Evolutionary conservation across 2,329 filamentous ascomycete genomes (phyloP).

Genomic region (Aureobasidium sp.): DNA sequence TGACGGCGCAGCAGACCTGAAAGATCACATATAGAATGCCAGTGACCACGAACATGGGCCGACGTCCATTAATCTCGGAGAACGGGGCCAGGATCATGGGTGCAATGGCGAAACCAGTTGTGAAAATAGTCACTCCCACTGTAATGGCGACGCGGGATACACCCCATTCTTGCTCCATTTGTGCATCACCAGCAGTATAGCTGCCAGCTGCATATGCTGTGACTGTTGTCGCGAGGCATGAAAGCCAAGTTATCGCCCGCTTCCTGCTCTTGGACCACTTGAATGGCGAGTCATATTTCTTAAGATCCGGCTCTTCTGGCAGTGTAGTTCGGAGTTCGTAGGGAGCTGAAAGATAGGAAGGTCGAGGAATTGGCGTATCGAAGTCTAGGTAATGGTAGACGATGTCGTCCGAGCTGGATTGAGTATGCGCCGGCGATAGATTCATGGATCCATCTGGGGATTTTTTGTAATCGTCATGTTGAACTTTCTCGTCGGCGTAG

Average conservation of each 20-base stretch:
- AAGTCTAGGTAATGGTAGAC: constrained; percentile 56
- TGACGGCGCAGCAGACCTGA: constrained; percentile 67
- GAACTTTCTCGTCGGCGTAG: neutral
- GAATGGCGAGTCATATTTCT: constrained; percentile 61
- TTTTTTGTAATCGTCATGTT: constrained; percentile 24
- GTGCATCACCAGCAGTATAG: constrained; percentile 61
- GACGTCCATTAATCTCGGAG: constrained; percentile 79
- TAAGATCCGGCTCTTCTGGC: constrained; percentile 58
- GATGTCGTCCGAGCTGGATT: constrained; percentile 29
- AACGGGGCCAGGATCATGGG: constrained; percentile 87
- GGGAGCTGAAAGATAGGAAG: constrained; percentile 30
- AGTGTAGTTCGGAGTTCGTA: constrained; percentile 27
- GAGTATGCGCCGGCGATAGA: neutral
- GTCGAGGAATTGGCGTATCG: constrained; percentile 51
- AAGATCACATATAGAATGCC: constrained; percentile 66
- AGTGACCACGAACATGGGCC: constrained; percentile 71
- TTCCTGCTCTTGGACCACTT: constrained; percentile 67
- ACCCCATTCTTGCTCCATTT: constrained; percentile 60
- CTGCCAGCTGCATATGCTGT: constrained; percentile 77
- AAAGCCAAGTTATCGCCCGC: constrained; percentile 61
- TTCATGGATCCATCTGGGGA: neutral
- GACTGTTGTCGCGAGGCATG: constrained; percentile 66
- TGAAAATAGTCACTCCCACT: constrained; percentile 75
- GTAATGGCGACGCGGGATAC: constrained; percentile 61
- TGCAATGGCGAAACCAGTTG: constrained; percentile 68